Evolutionary conservation across 306 rosid species (phyloP).

Genomic region (Mucuna pruriens): DNA sequence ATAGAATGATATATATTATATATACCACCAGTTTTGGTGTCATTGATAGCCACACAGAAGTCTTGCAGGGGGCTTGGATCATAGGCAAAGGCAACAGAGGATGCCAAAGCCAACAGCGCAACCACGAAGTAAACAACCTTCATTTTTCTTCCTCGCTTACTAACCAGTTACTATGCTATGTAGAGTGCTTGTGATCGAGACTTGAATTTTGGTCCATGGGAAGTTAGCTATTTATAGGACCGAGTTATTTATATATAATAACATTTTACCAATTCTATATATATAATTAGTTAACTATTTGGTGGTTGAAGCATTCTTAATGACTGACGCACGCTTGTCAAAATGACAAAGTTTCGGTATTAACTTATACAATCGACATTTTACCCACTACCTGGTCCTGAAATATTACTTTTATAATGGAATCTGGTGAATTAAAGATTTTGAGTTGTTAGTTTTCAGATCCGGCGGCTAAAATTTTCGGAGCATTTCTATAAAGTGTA

Average conservation of each 20-base stretch:
- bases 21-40: conserved; percentile 44
- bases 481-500: not conserved
- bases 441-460: conserved; percentile 28
- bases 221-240: conserved; percentile 40
- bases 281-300: not conserved
- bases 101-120: conserved; percentile 35
- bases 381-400: conserved; percentile 27
- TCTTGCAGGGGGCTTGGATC: conserved; percentile 51
- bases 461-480: not conserved
- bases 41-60: conserved; percentile 47
- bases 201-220: conserved; percentile 13
- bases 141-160: conserved; percentile 1
- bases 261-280: not conserved
- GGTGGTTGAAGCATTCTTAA: conserved; percentile 16
- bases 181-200: not conserved
- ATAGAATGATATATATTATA: no score
- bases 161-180: not conserved
- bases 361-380: not conserved
- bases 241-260: not conserved
- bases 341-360: not conserved
- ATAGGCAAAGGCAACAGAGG: conserved; percentile 41
- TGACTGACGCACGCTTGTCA: not conserved
- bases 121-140: not conserved
- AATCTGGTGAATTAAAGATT: not conserved
- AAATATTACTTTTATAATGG: conserved; percentile 26